Evolutionary conservation across 2,329 filamentous ascomycete genomes (phyloP).

Genomic region (Fusarium mangiferae): DNA sequence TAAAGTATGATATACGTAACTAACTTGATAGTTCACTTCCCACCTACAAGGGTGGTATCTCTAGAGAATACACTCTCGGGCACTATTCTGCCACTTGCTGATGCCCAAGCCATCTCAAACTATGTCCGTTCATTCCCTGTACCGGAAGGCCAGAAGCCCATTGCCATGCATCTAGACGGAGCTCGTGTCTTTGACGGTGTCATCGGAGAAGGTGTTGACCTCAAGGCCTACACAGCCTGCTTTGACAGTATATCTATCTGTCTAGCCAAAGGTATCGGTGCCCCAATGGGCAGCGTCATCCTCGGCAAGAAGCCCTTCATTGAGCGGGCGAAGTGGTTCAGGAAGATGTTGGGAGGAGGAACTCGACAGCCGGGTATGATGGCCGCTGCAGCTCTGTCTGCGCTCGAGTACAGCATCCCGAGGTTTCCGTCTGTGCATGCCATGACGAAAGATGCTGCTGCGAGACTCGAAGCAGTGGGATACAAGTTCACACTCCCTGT

Average conservation of each 20-base stretch:
- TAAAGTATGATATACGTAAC: not conserved
- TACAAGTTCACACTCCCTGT: constrained; percentile 41
- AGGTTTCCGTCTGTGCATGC: constrained; percentile 34
- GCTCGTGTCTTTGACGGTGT: constrained; percentile 81
- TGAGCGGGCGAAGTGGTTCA: constrained; percentile 50
- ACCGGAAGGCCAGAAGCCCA: constrained; percentile 54
- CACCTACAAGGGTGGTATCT: constrained; percentile 79
- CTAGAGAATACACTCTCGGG: constrained; percentile 86
- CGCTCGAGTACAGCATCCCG: constrained; percentile 55
- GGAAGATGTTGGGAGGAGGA: constrained; percentile 79
- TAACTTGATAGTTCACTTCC: constrained; percentile 74
- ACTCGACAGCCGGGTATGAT: constrained; percentile 76
- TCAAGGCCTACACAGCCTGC: constrained; percentile 71
- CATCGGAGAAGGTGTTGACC: constrained; percentile 69
- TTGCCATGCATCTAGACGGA: constrained; percentile 79
- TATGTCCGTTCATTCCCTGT: constrained; percentile 66
- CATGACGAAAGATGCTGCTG: constrained; percentile 30
- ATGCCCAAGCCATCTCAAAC: constrained; percentile 71
- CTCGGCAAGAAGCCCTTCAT: constrained; percentile 58
- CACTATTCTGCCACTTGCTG: constrained; percentile 76
- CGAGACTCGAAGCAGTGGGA: constrained; percentile 18
- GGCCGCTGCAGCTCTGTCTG: constrained; percentile 73
- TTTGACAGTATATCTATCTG: constrained; percentile 80
- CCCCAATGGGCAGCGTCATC: constrained; percentile 79
- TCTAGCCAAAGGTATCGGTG: constrained; percentile 82